phyloP scores from a whole-genome alignment of 345 rosid species.

The Lepidium didymum region DNA sequence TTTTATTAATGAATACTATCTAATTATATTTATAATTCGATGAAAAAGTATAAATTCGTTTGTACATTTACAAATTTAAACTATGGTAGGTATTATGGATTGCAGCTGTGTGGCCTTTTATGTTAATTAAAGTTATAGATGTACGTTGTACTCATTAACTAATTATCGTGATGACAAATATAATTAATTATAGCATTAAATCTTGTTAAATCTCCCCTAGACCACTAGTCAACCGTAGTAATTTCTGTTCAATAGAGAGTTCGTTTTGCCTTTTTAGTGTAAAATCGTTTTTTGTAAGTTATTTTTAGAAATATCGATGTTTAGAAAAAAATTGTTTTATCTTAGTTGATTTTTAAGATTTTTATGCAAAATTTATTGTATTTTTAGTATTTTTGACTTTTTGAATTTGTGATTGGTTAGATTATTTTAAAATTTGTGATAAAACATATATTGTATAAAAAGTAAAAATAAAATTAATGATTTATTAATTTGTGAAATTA shows the following conservation, averaged over 20 bases:
- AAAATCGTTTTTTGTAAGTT: background rate
- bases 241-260: too few relatives aligned
- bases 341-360: too few relatives aligned
- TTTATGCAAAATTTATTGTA: too few relatives aligned
- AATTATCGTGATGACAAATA: background rate
- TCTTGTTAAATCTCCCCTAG: background rate
- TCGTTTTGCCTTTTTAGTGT: background rate
- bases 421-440: too few relatives aligned
- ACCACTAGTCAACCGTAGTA: background rate
- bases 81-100: constrained; percentile 12
- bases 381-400: too few relatives aligned
- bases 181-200: background rate
- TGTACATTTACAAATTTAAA: constrained; percentile 2
- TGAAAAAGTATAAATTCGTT: background rate
- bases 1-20: background rate
- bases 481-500: too few relatives aligned
- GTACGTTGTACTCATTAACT: background rate
- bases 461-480: too few relatives aligned
- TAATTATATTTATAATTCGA: background rate
- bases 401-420: too few relatives aligned
- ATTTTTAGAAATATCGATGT: too few relatives aligned
- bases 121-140: constrained; percentile 10
- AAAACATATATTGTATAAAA: too few relatives aligned
- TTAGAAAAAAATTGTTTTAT: too few relatives aligned
- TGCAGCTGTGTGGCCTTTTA: constrained; percentile 21